phyloP scores from a whole-genome alignment of 129 eudicot species.

The Tanacetum coccineum region DNA sequence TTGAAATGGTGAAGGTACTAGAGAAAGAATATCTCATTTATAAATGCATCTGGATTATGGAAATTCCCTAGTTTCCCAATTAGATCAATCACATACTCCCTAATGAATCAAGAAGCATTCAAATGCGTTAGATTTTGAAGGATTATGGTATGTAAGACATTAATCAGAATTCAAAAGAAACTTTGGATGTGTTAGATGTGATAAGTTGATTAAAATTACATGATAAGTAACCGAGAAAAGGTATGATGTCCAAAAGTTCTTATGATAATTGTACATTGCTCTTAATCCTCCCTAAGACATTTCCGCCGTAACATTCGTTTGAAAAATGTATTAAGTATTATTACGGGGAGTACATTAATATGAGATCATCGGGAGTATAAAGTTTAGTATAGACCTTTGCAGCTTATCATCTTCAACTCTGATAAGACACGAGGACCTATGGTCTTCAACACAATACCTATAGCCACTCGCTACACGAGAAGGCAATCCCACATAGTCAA shows the following conservation, averaged over 20 bases:
- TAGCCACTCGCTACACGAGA: conserved; percentile 81
- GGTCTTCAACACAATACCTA: conserved; percentile 60
- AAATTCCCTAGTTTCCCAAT: conserved; percentile 77
- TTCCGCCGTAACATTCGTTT: neutral
- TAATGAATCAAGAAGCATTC: conserved; percentile 15
- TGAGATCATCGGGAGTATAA: neutral
- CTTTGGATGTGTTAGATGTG: neutral
- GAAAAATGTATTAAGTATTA: neutral
- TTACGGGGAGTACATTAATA: neutral
- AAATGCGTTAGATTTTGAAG: neutral
- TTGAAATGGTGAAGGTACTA: conserved; percentile 78
- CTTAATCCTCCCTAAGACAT: neutral
- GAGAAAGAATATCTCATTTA: conserved; percentile 53
- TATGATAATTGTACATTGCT: neutral
- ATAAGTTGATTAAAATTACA: neutral
- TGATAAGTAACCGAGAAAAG: neutral
- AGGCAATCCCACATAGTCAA: conserved; percentile 70
- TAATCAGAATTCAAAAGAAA: neutral
- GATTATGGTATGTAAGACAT: neutral
- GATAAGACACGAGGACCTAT: conserved; percentile 67
- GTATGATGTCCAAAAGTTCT: neutral
- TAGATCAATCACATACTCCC: conserved; percentile 90
- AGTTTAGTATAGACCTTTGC: conserved; percentile 33
- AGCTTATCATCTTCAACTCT: conserved; percentile 52
- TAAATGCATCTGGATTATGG: conserved; percentile 75